phyloP scores from a whole-genome alignment of 1,284 basidiomycete genomes.

The Sanguinoderma infundibulare region DNA sequence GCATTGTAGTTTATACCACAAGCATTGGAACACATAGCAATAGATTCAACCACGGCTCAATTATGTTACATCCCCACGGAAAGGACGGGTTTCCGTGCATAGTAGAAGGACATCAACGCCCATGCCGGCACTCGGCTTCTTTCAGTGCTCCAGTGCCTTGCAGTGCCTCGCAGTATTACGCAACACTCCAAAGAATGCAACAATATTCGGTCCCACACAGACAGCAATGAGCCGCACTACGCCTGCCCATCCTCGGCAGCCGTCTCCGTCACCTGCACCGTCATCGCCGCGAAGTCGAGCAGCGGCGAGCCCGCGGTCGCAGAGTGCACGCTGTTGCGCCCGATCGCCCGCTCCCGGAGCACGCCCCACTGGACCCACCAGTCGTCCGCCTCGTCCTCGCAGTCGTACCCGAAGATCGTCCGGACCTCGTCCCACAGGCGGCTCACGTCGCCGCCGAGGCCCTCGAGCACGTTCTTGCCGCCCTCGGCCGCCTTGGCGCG shows the following conservation, averaged over 20 bases:
- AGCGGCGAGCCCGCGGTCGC: background rate
- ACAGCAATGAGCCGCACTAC: too few relatives aligned
- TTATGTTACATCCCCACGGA: too few relatives aligned
- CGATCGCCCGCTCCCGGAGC: slow-evolving; percentile 35
- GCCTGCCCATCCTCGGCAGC: background rate
- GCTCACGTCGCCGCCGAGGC: slow-evolving; percentile 23
- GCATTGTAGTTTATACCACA: background rate
- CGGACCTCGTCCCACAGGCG: slow-evolving; percentile 33
- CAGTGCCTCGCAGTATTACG: too few relatives aligned
- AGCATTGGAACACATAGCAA: background rate
- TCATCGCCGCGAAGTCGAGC: slow-evolving; percentile 17
- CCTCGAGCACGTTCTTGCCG: slow-evolving; percentile 22
- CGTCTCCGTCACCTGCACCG: slow-evolving; percentile 9
- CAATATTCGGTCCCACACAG: too few relatives aligned
- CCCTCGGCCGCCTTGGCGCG: slow-evolving; percentile 12
- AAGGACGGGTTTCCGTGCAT: too few relatives aligned
- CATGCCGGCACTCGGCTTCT: too few relatives aligned
- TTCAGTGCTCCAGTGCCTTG: too few relatives aligned
- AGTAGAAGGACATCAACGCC: too few relatives aligned
- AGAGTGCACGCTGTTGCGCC: background rate
- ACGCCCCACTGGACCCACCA: slow-evolving; percentile 44
- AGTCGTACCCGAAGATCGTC: slow-evolving; percentile 40
- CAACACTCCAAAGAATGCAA: too few relatives aligned
- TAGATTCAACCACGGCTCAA: background rate
- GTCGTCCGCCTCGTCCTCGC: slow-evolving; percentile 42